Base-by-base conservation (phyloP, 164 flowering plant genomes). In the Stephania cephalantha region DNA sequence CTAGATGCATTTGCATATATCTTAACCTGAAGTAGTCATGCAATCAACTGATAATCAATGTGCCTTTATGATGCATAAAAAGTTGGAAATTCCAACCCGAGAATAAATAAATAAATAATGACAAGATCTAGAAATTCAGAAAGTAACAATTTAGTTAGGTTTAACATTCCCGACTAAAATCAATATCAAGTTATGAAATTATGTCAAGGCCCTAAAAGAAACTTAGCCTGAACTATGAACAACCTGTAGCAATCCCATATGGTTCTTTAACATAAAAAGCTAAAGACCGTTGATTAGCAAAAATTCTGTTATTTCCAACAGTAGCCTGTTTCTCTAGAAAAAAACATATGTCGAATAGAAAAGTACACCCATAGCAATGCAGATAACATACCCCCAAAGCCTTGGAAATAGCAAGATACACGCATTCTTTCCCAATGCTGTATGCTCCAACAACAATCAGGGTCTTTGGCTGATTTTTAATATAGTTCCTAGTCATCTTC, bases 351-450 rank as follows among this genome's bases (percentile, higher is more conserved):
- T 6, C 15, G 25, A 53, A 69, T n/a, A 42, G 4, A 46, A 50
- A 68, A 22, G 5, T 76, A 48, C 35, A 64, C 46, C 69, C 30
- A 48, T 12, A 64, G 65, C 72, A 72, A 66, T 2, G 61, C 8
- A 58, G 71, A 30, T 69, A 58, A 55, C 30, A 17, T 85, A 88
- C 92, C 88, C 85, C 83, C 75, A 89, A 79, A 53, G 93, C 91
- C 84, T 88, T 76, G 6, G 96, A 83, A 80, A 89, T 84, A 20
- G 93, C 85, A 72, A 87, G 87, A 75, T 88, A 89, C 44, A 91
- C 93, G 75, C 88, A 79, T 73, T 91, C 96, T 80, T 91, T 91
- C 17, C 96, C 96, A 30, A 91, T 91, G 84, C 92, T 91, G 78
- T 91, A 91, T 44, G 93, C 89, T n/a, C 93, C 93, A 79, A 89